Evolutionary conservation across 768 basidiomycete genomes (phyloP), one percentile per base, ranked within the genome.

Genomic region (Tremella yokohamensis): DNA sequence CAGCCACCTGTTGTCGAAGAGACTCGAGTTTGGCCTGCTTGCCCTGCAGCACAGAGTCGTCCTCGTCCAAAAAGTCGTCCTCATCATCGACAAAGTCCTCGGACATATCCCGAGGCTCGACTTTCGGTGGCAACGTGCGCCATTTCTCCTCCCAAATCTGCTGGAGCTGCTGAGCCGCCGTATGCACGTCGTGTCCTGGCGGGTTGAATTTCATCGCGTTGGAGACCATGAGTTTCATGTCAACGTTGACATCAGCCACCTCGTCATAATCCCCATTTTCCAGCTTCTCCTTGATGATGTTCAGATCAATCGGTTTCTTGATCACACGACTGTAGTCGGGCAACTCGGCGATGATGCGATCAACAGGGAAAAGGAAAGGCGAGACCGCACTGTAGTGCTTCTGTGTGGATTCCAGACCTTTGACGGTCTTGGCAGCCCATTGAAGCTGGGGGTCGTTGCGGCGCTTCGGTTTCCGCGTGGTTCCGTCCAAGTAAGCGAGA

Each of bases 171-270:
- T 84, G 82, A 7, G 92, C 96, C 18, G 90, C 88, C 51, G 85
- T 82, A 69, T 92, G 87, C 56, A 98, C 94, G 26, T 84, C 83
- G 8, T 90, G 89, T 18, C 87, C 88, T 20, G 84, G 81, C 7
- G 92, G 91, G 67, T 99, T 98, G 81, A 93, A 99, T 1, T 82
- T 78, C 75, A 88, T 87, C 74, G 93, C 97, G 75, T 99, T 99
- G 49, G 86, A 83, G 69, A 97, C 87, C 88, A 98, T 92, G 61
- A 94, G 80, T 77, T 87, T 88, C 80, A 98, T 88, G 78, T 99
- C 96, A 26, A 86, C 84, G 63, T 87, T 85, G 74, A 98, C 91
- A 71, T 86, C 85, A 49, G 83, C 80, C 1, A 89, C 86, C n/a
- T 81, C 85, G 1, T 82, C 64, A 73, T 98, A 99, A 60, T 87